phyloP scores from a whole-genome alignment of 345 rosid species.

The Nephelium lappaceum region DNA sequence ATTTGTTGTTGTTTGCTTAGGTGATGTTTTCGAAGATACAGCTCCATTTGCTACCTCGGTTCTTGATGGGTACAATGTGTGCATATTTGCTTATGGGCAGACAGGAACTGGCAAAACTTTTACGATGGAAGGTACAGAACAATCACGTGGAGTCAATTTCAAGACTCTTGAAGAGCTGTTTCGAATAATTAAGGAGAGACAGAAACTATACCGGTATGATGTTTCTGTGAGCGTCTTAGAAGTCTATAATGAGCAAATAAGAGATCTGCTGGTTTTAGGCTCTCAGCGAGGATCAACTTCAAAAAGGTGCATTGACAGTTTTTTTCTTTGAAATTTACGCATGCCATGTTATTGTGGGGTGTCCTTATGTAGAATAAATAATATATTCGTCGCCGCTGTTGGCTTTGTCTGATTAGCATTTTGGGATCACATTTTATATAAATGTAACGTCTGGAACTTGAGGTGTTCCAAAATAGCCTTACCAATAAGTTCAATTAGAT shows the following conservation, averaged over 20 bases:
- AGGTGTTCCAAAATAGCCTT: not conserved
- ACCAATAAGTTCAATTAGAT: no score
- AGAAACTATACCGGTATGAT: constrained; percentile 65
- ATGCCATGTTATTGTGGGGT: not conserved
- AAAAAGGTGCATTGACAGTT: constrained; percentile 56
- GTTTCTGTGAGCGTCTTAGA: constrained; percentile 92
- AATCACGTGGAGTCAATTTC: constrained; percentile 93
- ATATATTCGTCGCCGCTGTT: not conserved
- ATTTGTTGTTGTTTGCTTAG: constrained; percentile 40
- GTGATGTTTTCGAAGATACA: constrained; percentile 85
- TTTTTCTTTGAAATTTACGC: not conserved
- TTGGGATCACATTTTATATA: not conserved
- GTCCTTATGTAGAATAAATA: not conserved
- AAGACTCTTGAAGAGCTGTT: constrained; percentile 87
- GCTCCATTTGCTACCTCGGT: constrained; percentile 88
- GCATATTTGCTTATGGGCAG: constrained; percentile 96
- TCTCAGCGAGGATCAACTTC: constrained; percentile 56
- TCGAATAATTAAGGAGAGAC: constrained; percentile 57
- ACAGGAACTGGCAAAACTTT: constrained; percentile 95
- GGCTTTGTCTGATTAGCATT: not conserved
- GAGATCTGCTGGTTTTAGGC: constrained; percentile 69
- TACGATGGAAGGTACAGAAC: constrained; percentile 90
- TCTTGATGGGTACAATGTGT: constrained; percentile 94
- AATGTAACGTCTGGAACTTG: not conserved
- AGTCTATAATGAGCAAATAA: constrained; percentile 95